A percentile compares a stretch with the other conserved stretches of the same genome.
These are phyloP conservation scores for Penicillium sp. DNA, from an alignment of 2,329 filamentous ascomycete genomes.

Conservation along the genomic window DNA sequence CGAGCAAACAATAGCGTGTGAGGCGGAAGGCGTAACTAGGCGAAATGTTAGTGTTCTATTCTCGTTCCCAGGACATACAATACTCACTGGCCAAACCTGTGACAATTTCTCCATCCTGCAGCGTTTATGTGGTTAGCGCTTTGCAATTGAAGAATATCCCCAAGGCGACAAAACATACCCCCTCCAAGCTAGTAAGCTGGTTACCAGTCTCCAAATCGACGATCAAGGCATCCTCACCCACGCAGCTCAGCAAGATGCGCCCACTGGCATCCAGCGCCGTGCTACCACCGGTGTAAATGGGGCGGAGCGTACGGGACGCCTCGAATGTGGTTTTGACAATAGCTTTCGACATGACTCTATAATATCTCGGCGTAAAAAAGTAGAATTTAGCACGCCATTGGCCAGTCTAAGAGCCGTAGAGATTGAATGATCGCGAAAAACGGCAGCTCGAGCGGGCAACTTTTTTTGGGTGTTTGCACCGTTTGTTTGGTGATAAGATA, in stretches of 20 bases:
- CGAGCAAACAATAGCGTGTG: constrained; percentile 86
- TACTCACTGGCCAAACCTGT: constrained; percentile 45
- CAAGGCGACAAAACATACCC: constrained; percentile 54
- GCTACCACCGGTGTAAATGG: constrained; percentile 89
- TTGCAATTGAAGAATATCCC: constrained; percentile 11
- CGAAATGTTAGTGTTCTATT: constrained; percentile 9
- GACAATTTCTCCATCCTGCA: constrained; percentile 61
- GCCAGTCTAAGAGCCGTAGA: constrained; percentile 16
- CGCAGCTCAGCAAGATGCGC: constrained; percentile 76
- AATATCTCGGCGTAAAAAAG: constrained; percentile 12
- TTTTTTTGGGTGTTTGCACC: constrained; percentile 40
- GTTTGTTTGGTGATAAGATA: constrained; percentile 34
- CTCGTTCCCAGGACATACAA: background rate
- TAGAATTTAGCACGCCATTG: constrained; percentile 16
- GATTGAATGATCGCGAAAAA: constrained; percentile 19
- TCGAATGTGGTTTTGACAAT: constrained; percentile 84
- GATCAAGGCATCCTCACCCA: constrained; percentile 89
- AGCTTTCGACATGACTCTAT: constrained; percentile 48
- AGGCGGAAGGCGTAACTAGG: constrained; percentile 79
- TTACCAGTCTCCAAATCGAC: constrained; percentile 80
- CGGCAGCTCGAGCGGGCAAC: constrained; percentile 26
- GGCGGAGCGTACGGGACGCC: constrained; percentile 75
- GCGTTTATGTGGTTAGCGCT: constrained; percentile 11
- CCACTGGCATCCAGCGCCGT: constrained; percentile 79
- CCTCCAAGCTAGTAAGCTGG: constrained; percentile 82